Conservation (phyloP, 768 basidiomycete genomes). For the Tephrocybe sp. region DNA sequence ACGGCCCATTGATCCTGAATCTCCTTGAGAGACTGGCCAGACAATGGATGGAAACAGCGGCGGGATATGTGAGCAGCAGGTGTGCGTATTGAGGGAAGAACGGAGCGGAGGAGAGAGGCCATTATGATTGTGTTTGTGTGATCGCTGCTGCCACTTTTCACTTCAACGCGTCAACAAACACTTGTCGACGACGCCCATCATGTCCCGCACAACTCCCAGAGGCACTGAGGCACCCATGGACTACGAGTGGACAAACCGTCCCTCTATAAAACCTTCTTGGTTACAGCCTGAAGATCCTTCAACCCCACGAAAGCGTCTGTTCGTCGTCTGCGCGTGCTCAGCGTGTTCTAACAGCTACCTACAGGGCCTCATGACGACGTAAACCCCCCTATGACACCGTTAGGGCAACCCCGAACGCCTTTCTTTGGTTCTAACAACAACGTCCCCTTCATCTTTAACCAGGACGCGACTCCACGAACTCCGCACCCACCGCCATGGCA, state of each 20-base stretch:
- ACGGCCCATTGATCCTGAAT: slow-evolving; percentile 32
- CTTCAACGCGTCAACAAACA: slow-evolving; percentile 36
- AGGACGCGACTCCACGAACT: slow-evolving; percentile 35
- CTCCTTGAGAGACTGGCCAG: slow-evolving; percentile 35
- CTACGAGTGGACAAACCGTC: slow-evolving; percentile 78
- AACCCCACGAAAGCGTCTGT: slow-evolving; percentile 69
- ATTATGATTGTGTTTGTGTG: slow-evolving; percentile 18
- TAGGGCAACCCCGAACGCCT: slow-evolving; percentile 36
- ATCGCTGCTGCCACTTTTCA: slow-evolving; percentile 7
- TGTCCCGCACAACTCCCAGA: slow-evolving; percentile 39
- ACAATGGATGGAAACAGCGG: slow-evolving; percentile 54
- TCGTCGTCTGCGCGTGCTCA: neutral
- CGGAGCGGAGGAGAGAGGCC: slow-evolving; percentile 23
- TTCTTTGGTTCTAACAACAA: slow-evolving; percentile 64
- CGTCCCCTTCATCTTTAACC: slow-evolving; percentile 71
- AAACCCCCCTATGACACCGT: slow-evolving; percentile 42
- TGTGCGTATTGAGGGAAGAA: slow-evolving; percentile 18
- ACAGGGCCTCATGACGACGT: slow-evolving; percentile 39
- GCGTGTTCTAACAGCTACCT: slow-evolving; percentile 3
- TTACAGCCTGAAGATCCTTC: slow-evolving; percentile 42
- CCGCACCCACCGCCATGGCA: slow-evolving; percentile 61
- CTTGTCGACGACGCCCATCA: slow-evolving; percentile 13
- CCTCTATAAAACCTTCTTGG: slow-evolving; percentile 58
- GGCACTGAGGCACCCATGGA: slow-evolving; percentile 84
- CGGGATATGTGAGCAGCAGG: slow-evolving; percentile 17